phyloP scores from a whole-genome alignment of 352 stramenopile genomes.

The Plasmopara viticola region DNA sequence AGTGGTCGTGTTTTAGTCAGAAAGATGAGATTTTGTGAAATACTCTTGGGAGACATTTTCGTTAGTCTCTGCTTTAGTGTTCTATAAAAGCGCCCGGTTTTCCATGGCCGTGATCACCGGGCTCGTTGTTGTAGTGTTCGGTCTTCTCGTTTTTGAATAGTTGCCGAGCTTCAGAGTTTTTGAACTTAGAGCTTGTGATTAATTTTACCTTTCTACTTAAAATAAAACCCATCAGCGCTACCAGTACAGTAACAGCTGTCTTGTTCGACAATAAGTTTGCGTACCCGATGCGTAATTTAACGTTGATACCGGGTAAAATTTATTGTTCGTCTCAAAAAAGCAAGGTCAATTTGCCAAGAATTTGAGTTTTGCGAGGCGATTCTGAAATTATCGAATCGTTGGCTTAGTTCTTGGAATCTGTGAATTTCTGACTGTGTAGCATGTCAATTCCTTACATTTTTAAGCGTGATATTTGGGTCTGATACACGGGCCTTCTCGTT shows the following conservation, averaged over 20 bases:
- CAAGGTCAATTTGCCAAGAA: constrained; percentile 1
- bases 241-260: constrained; percentile 11
- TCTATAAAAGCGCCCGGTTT: too few species aligned
- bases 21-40: constrained; percentile 1
- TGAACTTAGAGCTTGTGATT: background rate
- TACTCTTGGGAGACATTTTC: background rate
- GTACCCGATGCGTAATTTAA: constrained; percentile 32
- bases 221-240: constrained; percentile 12
- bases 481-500: background rate
- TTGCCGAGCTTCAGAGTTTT: background rate
- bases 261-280: constrained; percentile 35
- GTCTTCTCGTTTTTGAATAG: background rate
- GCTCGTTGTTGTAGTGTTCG: constrained; percentile 2
- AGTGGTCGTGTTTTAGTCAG: constrained; percentile 36
- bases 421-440: background rate
- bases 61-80: too few species aligned
- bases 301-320: constrained; percentile 33
- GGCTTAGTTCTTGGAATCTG: background rate
- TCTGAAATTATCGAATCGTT: background rate
- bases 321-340: background rate
- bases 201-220: background rate
- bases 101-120: constrained; percentile 1
- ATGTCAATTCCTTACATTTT: constrained; percentile 1
- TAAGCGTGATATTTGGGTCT: background rate
- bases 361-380: constrained; percentile 1